Evolutionary conservation across 2,329 filamentous ascomycete species (phyloP).

Genomic region (Epichloe typhina): DNA sequence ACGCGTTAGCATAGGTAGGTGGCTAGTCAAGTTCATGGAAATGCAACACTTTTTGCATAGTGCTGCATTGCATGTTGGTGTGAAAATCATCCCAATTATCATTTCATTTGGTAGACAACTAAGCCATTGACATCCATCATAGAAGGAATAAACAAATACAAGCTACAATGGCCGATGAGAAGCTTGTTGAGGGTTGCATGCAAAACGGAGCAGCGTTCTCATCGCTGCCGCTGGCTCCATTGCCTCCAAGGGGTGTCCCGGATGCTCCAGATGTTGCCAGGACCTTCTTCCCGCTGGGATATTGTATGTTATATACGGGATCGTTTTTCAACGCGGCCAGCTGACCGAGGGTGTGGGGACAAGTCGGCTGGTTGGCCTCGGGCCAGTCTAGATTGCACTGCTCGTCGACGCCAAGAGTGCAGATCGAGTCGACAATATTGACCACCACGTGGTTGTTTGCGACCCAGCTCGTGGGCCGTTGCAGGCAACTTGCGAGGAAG

Average conservation of each 20-base stretch:
- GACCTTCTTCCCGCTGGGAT: slow-evolving; percentile 29
- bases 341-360: slow-evolving; percentile 28
- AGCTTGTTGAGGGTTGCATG: background rate
- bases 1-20: too few species aligned
- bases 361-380: slow-evolving; percentile 30
- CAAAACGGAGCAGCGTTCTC: background rate
- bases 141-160: background rate
- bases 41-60: too few species aligned
- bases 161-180: background rate
- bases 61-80: too few species aligned
- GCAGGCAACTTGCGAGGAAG: slow-evolving; percentile 33
- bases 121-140: background rate
- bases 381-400: slow-evolving; percentile 31
- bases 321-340: slow-evolving; percentile 19
- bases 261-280: slow-evolving; percentile 16
- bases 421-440: slow-evolving; percentile 38
- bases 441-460: slow-evolving; percentile 33
- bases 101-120: too few species aligned
- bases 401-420: slow-evolving; percentile 33
- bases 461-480: slow-evolving; percentile 29
- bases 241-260: background rate
- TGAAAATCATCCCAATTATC: too few species aligned
- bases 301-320: slow-evolving; percentile 34
- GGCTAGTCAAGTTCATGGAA: too few species aligned
- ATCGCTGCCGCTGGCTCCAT: background rate